Conservation (phyloP, 108 stramenopile genomes). For the Nannochloropsis granulata region DNA sequence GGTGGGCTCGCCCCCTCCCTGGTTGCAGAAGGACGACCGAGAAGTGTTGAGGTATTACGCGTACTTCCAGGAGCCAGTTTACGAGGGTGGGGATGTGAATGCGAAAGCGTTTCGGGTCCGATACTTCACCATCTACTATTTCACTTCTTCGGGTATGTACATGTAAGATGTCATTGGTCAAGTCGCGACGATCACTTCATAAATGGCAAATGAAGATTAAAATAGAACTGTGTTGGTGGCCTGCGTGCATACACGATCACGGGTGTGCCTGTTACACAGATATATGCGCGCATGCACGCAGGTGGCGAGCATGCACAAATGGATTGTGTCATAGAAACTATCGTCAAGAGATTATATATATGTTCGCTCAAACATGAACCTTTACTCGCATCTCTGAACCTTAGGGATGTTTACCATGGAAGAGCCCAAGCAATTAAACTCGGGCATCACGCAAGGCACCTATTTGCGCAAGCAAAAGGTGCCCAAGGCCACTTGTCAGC, state of each 20-base stretch:
- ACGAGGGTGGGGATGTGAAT: constrained; percentile 5
- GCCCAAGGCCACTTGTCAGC: constrained; percentile 6
- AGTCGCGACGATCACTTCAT: not conserved
- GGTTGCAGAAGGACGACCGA: constrained; percentile 6
- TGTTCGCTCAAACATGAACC: not conserved
- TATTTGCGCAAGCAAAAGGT: constrained; percentile 36
- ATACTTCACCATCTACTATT: constrained; percentile 19
- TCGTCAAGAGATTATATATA: not conserved
- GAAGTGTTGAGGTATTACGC: constrained; percentile 29
- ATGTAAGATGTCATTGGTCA: not conserved
- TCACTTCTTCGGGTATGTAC: not conserved
- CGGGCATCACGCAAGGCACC: constrained; percentile 37
- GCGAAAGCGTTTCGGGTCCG: constrained; percentile 25
- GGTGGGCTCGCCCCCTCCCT: not conserved
- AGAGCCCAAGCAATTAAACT: constrained; percentile 35
- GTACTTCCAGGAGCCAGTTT: constrained; percentile 38
- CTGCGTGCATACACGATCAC: too few relatives aligned
- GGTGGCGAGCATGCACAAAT: too few relatives aligned
- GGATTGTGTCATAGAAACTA: too few relatives aligned
- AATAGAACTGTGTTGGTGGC: too few relatives aligned
- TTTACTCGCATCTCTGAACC: not conserved
- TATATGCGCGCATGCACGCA: too few relatives aligned
- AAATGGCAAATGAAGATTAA: not conserved
- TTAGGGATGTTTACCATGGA: constrained; percentile 18
- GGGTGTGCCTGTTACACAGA: too few relatives aligned